These are phyloP conservation scores for Nyssa sinensis DNA, from an alignment of 148 eudicot genomes.

Conservation along the genomic window DNA sequence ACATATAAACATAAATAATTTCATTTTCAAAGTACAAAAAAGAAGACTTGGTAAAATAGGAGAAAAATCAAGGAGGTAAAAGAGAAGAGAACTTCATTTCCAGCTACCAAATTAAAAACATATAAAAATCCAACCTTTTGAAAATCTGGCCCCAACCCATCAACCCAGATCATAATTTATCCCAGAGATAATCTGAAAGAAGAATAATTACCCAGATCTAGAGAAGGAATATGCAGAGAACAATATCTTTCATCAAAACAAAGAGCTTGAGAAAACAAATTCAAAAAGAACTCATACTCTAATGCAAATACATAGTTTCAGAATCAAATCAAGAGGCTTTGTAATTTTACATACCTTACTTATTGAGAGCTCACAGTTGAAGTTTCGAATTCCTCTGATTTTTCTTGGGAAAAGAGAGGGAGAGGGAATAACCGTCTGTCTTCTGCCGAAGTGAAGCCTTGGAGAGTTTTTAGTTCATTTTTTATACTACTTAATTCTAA, in stretches of 20 bases:
- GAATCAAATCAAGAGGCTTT: conserved; percentile 3
- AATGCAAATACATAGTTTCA: neutral
- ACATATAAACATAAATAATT: neutral
- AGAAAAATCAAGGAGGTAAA: neutral
- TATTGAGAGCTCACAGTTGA: neutral
- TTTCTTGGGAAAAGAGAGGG: neutral
- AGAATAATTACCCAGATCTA: neutral
- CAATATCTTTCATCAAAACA: too few relatives aligned
- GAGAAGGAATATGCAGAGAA: too few relatives aligned
- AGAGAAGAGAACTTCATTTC: neutral
- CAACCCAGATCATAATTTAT: neutral
- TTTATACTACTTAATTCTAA: neutral
- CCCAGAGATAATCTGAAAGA: neutral
- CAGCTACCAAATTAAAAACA: neutral
- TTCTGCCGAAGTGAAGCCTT: neutral
- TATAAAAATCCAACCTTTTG: neutral
- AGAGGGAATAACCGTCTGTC: neutral
- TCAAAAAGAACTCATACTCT: neutral
- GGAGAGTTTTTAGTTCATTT: neutral
- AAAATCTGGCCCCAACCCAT: neutral
- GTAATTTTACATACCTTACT: neutral
- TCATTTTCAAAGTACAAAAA: neutral
- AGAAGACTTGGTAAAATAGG: neutral
- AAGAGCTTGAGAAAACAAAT: conserved; percentile 3
- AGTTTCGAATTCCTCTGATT: neutral